Percentiles rank a stretch among this genome's conserved stretches.
Conservation (phyloP, 2,329 filamentous ascomycete genomes). For the Sphaerostilbella broomeana region DNA sequence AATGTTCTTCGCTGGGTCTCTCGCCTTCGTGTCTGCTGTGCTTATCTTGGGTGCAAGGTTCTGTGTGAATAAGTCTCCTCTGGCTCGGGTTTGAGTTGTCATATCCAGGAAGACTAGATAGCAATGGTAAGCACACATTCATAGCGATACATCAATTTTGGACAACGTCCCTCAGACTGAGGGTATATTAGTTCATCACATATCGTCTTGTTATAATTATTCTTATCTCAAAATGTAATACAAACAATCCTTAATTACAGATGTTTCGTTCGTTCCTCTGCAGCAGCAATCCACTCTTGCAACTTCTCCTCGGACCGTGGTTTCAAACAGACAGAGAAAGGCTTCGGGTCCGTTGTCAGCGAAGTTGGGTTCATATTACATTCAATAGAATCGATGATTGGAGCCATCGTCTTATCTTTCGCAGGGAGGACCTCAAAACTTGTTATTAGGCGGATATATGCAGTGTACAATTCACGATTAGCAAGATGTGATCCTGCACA, state of each 20-base stretch:
- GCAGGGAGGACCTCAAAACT: conserved; percentile 50
- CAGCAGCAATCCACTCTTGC: conserved; percentile 45
- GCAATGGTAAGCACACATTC: no score
- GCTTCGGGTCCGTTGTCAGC: conserved; percentile 55
- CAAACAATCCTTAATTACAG: conserved; percentile 12
- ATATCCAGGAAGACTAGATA: no score
- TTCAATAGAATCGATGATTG: conserved; percentile 50
- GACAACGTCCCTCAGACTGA: no score
- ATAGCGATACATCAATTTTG: no score
- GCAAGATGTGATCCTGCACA: conserved; percentile 58
- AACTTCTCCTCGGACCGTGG: conserved; percentile 40
- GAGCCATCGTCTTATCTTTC: conserved; percentile 38
- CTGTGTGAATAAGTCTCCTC: conserved; percentile 30
- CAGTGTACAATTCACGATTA: conserved; percentile 56
- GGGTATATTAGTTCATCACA: no score
- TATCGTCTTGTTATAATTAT: background rate
- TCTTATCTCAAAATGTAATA: background rate
- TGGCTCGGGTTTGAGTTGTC: conserved; percentile 18
- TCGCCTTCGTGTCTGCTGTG: conserved; percentile 38
- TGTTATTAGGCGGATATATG: conserved; percentile 51
- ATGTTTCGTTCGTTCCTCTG: conserved; percentile 45
- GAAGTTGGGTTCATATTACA: conserved; percentile 52
- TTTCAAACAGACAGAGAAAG: conserved; percentile 53
- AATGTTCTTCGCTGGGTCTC: conserved; percentile 52
- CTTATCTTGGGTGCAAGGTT: conserved; percentile 37